These are phyloP conservation scores for Rhododendron molle DNA, from an alignment of 148 eudicot genomes.

Conservation along the genomic window DNA sequence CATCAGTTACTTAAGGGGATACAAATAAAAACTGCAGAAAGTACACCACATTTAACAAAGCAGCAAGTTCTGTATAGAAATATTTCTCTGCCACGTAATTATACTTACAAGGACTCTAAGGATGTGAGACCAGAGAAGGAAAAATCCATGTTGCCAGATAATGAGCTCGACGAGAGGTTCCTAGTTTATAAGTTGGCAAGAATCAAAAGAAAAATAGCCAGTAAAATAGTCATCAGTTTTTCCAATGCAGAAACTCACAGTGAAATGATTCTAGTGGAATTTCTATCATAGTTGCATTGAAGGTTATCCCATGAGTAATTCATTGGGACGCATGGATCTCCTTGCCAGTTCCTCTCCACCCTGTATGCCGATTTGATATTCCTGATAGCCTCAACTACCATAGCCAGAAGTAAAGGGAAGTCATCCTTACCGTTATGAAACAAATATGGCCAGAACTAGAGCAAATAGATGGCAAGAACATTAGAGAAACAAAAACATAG, in stretches of 20 bases:
- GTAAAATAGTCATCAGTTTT: not conserved
- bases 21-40: not conserved
- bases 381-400: slow-evolving; percentile 26
- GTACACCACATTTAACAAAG: not conserved
- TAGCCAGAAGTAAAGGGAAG: not conserved
- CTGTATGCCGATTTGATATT: slow-evolving; percentile 30
- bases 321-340: slow-evolving; percentile 47
- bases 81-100: not conserved
- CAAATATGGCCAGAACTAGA: not conserved
- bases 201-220: not conserved
- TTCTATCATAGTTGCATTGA: not conserved
- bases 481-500: not conserved
- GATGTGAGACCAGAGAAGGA: not conserved
- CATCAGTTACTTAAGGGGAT: not conserved
- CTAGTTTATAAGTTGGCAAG: not conserved
- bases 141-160: not conserved
- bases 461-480: not conserved
- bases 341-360: slow-evolving; percentile 39
- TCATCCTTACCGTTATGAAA: not conserved
- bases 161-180: not conserved
- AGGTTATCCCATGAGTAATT: not conserved
- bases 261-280: not conserved
- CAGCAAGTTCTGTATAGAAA: not conserved
- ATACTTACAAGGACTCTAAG: not conserved
- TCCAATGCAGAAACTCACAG: not conserved